Evolutionary conservation across 345 rosid species (phyloP).

Genomic region (Lenwebbia sp.): DNA sequence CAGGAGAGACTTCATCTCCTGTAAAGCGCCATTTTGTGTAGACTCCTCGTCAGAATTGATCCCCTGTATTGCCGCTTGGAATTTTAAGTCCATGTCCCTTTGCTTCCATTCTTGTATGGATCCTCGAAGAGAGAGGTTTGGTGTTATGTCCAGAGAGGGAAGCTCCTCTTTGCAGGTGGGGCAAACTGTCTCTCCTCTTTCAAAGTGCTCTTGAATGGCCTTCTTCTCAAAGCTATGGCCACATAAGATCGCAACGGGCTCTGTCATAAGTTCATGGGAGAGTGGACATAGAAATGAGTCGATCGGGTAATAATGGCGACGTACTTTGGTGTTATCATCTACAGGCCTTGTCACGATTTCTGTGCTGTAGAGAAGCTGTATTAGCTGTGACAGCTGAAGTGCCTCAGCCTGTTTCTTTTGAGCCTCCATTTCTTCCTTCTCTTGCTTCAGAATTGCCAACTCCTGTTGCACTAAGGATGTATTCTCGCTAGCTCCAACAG

Average conservation of each 20-base stretch:
- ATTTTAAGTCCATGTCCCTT: constrained; percentile 26
- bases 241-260: constrained; percentile 32
- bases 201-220: constrained; percentile 29
- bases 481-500: constrained; percentile 20
- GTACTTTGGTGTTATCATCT: constrained; percentile 2
- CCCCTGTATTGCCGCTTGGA: constrained; percentile 20
- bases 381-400: constrained; percentile 29
- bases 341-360: constrained; percentile 16
- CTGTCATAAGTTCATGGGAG: constrained; percentile 35
- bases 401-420: constrained; percentile 45
- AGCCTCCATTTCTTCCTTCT: constrained; percentile 37
- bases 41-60: constrained; percentile 16
- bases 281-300: constrained; percentile 31
- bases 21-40: constrained; percentile 20
- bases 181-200: constrained; percentile 21
- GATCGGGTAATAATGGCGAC: constrained; percentile 12
- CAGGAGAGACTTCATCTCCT: constrained; percentile 20
- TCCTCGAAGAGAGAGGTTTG: constrained; percentile 28
- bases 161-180: constrained; percentile 35
- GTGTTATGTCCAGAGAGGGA: constrained; percentile 21
- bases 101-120: constrained; percentile 33
- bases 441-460: constrained; percentile 28
- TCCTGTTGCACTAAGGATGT: constrained; percentile 23
- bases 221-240: constrained; percentile 46
- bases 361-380: constrained; percentile 27